Base-by-base conservation (phyloP, 2,329 filamentous ascomycete species). In the Pseudogymnoascus sp. region DNA sequence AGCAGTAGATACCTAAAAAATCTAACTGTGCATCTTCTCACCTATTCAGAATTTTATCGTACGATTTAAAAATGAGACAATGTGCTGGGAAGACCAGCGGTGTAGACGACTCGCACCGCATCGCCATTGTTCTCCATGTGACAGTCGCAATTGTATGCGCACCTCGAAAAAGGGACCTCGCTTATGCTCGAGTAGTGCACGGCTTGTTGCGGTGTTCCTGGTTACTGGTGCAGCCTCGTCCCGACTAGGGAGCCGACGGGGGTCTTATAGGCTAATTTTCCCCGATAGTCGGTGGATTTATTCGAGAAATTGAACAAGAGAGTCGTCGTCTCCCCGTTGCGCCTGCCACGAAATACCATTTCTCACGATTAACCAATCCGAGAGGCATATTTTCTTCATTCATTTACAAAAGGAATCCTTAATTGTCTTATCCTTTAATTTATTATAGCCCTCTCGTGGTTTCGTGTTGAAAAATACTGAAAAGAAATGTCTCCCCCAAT, bases 401-500 rank as follows among this genome's bases (percentile, higher is more conserved):
- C 21, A 21, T 21, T 21, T 2, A 3, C n/a, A 17, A n/a, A 29
- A 38, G 58, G 58, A 59, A 59, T 39, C 17, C 58, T 59, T 59
- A 36, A 59, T 39, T 59, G 58, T 59, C 58, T 59, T 59, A 59
- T 59, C 36, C 58, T 59, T 39, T 8, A n/a, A 4, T 31, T 29
- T 36, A 38, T 27, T n/a, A 59, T 36, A 38, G 36, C 58, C 58
- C 33, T 39, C 10, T 39, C 31, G 58, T 17, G 36, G 44, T 55
- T 55, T 55, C 44, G 44, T 13, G 21, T 55, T 55, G 58, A 59
- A 59, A 38, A 36, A 59, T 21, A 39, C 17, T 33, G 17, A 35
- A 21, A 25, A 59, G 58, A 36, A 59, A 59, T 59, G 58, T 64
- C 51, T 25, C 33, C 55, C 41, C 29, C 60, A 65, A 64, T 67